Evolutionary conservation across 176 grass and related monocot species (phyloP), one percentile per base, ranked within the genome.

Genomic region (Carex kokanica): DNA sequence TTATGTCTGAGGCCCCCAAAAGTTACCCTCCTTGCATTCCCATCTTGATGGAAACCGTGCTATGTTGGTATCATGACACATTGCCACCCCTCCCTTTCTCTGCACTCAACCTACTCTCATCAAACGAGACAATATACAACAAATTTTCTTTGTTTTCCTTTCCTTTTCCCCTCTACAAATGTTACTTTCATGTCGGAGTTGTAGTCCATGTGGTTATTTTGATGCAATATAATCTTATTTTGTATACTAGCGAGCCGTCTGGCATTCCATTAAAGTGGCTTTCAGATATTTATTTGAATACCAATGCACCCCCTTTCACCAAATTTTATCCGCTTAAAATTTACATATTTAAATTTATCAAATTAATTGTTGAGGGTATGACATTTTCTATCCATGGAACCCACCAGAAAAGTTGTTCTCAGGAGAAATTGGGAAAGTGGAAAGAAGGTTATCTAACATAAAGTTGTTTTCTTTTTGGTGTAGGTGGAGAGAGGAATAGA

Each of bases 401-500:
- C 15, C 20, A 78, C 45, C 73, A 17, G 32, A 56, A 45, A 56
- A 20, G 47, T 78, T 31, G 73, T 51, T 78, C 14, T 32, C 24
- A 56, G 73, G 49, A 78, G 23, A 43, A 9, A 52, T 82, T 65
- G 9, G 79, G 58, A 82, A 82, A 82, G 79, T 49, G 40, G 38
- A 82, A 65, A 49, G 60, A 81, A 66, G 24, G 80, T 82, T 32
- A 51, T 82, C 15, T 47, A 52, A 68, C 59, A 55, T 59, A 58
- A 40, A 66, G 17, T 27, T 78, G 2, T 78, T 32, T 17, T 67
- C 20, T 27, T 16, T 73, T 12, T 85, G 81, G 24, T 91, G 84
- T 82, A 98, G 95, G 95, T 94, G 82, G 91, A 93, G 84, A 90
- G 88, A 85, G 95, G 92, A 81, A 98, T 98, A 79, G 95, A 98